A percentile compares a stretch with the other conserved stretches of the same genome.
These are phyloP conservation scores for Senna siamea DNA, from an alignment of 306 rosid species.

Conservation along the genomic window DNA sequence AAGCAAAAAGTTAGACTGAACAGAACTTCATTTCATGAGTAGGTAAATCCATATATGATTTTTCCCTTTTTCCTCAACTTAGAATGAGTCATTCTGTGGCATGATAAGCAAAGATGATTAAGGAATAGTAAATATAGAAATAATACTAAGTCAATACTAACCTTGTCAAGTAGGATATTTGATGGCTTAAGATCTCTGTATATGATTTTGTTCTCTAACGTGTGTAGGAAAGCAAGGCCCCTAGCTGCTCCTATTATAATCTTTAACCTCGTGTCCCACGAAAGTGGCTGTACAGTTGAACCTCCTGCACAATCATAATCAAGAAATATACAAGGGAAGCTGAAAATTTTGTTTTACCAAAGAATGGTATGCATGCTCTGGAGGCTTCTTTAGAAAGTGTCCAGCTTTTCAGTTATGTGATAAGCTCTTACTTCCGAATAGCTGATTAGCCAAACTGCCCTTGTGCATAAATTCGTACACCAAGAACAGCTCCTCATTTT, in stretches of 20 bases:
- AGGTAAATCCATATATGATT: neutral
- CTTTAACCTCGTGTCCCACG: constrained; percentile 78
- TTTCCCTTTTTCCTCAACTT: neutral
- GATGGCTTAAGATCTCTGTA: constrained; percentile 89
- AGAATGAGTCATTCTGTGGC: neutral
- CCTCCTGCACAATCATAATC: constrained; percentile 65
- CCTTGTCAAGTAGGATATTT: constrained; percentile 84
- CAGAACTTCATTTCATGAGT: neutral
- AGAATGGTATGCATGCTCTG: neutral
- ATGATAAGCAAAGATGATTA: neutral
- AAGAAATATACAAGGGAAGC: constrained; percentile 15
- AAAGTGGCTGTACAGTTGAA: constrained; percentile 66
- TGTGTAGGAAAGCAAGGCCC: constrained; percentile 83
- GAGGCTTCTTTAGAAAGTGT: neutral
- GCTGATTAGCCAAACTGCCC: constrained; percentile 85
- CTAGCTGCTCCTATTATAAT: constrained; percentile 84
- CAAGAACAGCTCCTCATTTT: constrained; percentile 59
- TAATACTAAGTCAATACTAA: constrained; percentile 25
- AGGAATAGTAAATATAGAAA: neutral
- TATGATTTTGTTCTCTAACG: constrained; percentile 73
- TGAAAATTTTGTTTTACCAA: neutral
- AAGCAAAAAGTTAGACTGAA: constrained; percentile 27
- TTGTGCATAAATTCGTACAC: constrained; percentile 79
- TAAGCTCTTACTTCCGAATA: constrained; percentile 80
- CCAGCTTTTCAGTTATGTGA: constrained; percentile 22